Evolutionary conservation across 228 moss, liverwort and hornwort species (phyloP).

Genomic region (Sphagnum fallax): DNA sequence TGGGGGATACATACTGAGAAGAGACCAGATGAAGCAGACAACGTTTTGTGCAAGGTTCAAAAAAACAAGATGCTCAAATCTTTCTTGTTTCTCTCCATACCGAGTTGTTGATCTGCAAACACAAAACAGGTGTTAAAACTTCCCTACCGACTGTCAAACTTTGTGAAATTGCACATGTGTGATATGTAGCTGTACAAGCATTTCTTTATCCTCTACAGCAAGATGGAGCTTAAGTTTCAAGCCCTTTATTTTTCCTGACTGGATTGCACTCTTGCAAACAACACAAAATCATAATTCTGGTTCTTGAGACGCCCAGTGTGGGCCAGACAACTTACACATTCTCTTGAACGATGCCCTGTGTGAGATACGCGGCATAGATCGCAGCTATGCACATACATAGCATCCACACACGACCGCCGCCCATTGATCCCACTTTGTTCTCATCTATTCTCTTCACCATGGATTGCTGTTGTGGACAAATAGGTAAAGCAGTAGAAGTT

Average conservation of each 20-base stretch:
- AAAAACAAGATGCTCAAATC: constrained; percentile 82
- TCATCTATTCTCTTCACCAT: too few relatives aligned
- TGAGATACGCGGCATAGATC: constrained; percentile 39
- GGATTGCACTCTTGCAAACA: not conserved
- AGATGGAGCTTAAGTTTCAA: too few relatives aligned
- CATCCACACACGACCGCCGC: constrained; percentile 15
- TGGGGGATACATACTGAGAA: constrained; percentile 44
- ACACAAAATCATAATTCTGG: too few relatives aligned
- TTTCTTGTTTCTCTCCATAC: constrained; percentile 35
- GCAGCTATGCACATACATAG: constrained; percentile 48
- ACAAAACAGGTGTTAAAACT: too few relatives aligned
- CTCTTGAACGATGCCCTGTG: constrained; percentile 48
- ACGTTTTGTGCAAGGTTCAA: constrained; percentile 67
- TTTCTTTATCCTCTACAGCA: too few relatives aligned
- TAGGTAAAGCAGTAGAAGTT: too few relatives aligned
- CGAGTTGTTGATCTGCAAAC: too few relatives aligned
- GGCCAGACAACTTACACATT: constrained; percentile 41
- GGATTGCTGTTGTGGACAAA: too few relatives aligned
- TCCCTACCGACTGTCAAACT: too few relatives aligned
- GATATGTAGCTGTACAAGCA: too few relatives aligned
- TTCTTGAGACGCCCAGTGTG: constrained; percentile 19
- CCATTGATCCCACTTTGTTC: constrained; percentile 1
- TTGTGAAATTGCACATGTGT: too few relatives aligned
- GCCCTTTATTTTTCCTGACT: not conserved
- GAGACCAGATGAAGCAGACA: constrained; percentile 76